phyloP scores from a whole-genome alignment of 768 basidiomycete species.

The Scleroderma citrinum region DNA sequence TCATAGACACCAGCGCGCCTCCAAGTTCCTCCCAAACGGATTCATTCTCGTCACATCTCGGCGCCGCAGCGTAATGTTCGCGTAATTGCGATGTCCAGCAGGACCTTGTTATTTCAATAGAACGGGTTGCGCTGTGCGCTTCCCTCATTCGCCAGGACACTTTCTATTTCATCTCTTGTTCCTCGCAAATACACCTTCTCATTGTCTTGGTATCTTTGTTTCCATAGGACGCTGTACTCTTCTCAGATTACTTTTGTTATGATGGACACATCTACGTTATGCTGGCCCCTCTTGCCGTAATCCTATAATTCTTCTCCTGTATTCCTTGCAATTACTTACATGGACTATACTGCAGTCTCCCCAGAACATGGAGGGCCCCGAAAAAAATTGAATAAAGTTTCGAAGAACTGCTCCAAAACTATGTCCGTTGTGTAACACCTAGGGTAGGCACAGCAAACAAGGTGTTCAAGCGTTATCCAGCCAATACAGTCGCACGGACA shows the following conservation, averaged over 20 bases:
- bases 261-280: not conserved
- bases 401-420: too few relatives aligned
- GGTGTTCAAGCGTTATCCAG: too few relatives aligned
- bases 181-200: constrained; percentile 2
- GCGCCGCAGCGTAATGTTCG: constrained; percentile 45
- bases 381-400: too few relatives aligned
- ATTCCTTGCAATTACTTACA: too few relatives aligned
- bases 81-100: constrained; percentile 12
- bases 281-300: too few relatives aligned
- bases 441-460: too few relatives aligned
- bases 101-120: constrained; percentile 20
- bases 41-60: constrained; percentile 56
- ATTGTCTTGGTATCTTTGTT: not conserved
- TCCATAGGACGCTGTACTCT: constrained; percentile 5
- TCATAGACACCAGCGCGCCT: constrained; percentile 46
- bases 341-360: too few relatives aligned
- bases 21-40: constrained; percentile 46
- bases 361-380: too few relatives aligned
- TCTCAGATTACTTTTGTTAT: not conserved
- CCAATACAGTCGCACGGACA: too few relatives aligned
- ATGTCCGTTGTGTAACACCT: too few relatives aligned
- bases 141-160: constrained; percentile 1
- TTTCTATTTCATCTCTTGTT: not conserved
- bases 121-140: constrained; percentile 14
- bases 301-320: too few relatives aligned